These are phyloP conservation scores for Flaveria robusta DNA, from an alignment of 129 eudicot species.

Conservation along the genomic window DNA sequence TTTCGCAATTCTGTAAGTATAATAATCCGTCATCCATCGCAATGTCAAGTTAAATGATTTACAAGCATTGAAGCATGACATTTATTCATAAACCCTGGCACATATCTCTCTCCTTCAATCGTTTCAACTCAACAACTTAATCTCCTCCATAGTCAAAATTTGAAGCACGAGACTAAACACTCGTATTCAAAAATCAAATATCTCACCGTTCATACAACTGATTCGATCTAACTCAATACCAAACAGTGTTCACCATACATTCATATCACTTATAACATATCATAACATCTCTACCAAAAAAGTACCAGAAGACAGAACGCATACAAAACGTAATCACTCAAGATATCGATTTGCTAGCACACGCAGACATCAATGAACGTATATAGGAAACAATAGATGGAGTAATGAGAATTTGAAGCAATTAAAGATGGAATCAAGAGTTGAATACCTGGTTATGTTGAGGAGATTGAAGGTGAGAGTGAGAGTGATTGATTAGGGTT, in stretches of 20 bases:
- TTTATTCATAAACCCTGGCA: neutral
- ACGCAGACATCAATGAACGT: slow-evolving; percentile 3
- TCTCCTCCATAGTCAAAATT: neutral
- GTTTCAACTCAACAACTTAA: neutral
- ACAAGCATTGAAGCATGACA: neutral
- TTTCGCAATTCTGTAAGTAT: neutral
- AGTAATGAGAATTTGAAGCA: neutral
- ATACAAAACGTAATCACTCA: neutral
- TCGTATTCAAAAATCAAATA: neutral
- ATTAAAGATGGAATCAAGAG: neutral
- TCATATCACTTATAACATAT: neutral
- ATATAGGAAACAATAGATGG: neutral
- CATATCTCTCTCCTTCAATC: neutral
- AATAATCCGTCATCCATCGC: neutral
- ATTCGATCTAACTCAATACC: slow-evolving; percentile 5
- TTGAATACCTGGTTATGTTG: slow-evolving; percentile 18
- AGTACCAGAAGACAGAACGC: neutral
- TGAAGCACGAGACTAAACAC: neutral
- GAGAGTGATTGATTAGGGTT: slow-evolving; percentile 31
- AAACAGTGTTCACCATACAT: neutral
- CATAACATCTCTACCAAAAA: no score
- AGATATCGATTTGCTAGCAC: neutral
- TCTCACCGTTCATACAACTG: neutral
- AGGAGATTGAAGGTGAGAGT: slow-evolving; percentile 14
- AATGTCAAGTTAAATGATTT: neutral